Base-by-base conservation (phyloP, 495 filamentous ascomycete genomes). In the Daldinia caldariorum region DNA sequence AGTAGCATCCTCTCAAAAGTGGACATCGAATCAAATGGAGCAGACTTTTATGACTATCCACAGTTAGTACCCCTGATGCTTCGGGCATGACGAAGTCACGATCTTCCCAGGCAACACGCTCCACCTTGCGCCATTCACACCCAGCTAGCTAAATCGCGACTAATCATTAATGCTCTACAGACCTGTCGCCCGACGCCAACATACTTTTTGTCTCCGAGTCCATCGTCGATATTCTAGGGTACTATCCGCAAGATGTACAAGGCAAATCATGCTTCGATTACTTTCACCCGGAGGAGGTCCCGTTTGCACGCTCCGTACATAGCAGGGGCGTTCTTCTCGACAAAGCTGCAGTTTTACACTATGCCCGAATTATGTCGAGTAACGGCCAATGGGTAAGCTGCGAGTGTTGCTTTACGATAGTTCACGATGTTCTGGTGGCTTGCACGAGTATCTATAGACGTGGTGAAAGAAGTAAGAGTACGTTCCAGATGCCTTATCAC, bases 41-140 rank as follows among this genome's bases (percentile, higher is more conserved):
- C 92, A 91, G 69, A 97, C 93, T 47, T 96, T 96, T 82, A 96
- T 97, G 82, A 93, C 93, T 67, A 96, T 96, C 70, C 93, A 96
- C 79, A 92, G 93, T 89, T 79, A 81, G 90, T 86, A 71, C 67
- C 72, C 41, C 57, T 57, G 22, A 12, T 49, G 68, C 26, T 64
- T 59, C 22, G n/a, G 53, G 58, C 16, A 45, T 47, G 16, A 60
- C 53, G 37, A 29, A 72, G 35, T 47, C 41, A 35, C 50, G n/a
- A 26, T 61, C 58, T 22, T 38, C 38, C 55, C 56, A 59, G 45
- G 26, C 49, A 43, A 26, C 61, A 39, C 38, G 41, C 35, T 63
- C 57, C 34, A 57, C 45, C 51, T 59, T 53, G n/a, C 47, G 18
- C 53, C 58, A 22, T 35, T 63, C 55, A 43, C 60, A 67, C 58